These are phyloP conservation scores for Podaxis carcinomalis DNA, from an alignment of 768 basidiomycete genomes.

Conservation along the genomic window DNA sequence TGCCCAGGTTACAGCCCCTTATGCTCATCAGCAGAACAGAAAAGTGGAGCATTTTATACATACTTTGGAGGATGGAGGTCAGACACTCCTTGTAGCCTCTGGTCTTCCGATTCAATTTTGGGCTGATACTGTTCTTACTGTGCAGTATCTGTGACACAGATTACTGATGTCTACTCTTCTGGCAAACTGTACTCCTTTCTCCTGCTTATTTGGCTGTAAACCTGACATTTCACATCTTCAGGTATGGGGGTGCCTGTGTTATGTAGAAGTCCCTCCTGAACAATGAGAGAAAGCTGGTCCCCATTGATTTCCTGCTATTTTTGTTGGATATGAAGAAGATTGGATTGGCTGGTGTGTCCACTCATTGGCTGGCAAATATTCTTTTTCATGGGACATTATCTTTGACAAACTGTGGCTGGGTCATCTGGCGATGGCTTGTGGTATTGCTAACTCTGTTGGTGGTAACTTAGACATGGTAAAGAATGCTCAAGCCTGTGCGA, in stretches of 20 bases:
- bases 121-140: too few species aligned
- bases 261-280: slow-evolving; percentile 18
- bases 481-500: too few species aligned
- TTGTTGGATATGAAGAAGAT: slow-evolving; percentile 19
- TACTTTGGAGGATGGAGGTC: too few species aligned
- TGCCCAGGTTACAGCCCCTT: too few species aligned
- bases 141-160: too few species aligned
- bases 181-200: too few species aligned
- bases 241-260: slow-evolving; percentile 27
- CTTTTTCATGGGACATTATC: slow-evolving; percentile 24
- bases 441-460: background rate
- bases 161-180: too few species aligned
- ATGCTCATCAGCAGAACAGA: too few species aligned
- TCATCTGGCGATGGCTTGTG: background rate
- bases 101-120: too few species aligned
- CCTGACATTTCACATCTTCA: slow-evolving; percentile 20
- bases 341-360: slow-evolving; percentile 19
- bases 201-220: background rate
- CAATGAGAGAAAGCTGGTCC: slow-evolving; percentile 14
- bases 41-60: too few species aligned
- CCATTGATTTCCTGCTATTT: slow-evolving; percentile 18
- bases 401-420: slow-evolving; percentile 22
- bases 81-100: too few species aligned
- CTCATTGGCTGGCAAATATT: slow-evolving; percentile 14
- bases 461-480: too few species aligned